Evolutionary conservation across 2,329 filamentous ascomycete genomes (phyloP).

Genomic region (Aspergillus neoniger): DNA sequence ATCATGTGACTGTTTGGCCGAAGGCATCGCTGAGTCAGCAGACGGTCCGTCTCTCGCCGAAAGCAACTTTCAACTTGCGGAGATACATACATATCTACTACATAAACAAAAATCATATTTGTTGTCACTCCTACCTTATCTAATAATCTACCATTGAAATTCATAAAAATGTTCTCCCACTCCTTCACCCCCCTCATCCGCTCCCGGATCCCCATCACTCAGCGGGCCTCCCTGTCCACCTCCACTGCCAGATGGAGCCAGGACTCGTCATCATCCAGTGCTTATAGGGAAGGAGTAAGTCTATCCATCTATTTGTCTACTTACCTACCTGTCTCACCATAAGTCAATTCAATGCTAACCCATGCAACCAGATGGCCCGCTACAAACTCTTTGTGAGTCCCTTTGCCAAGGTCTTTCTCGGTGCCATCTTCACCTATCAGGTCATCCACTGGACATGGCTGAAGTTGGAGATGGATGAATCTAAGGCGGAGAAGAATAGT

Average conservation of each 20-base stretch:
- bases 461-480: conserved; percentile 50
- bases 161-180: background rate
- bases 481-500: conserved; percentile 46
- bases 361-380: conserved; percentile 36
- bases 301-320: background rate
- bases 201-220: conserved; percentile 14
- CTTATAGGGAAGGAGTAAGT: conserved; percentile 35
- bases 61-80: background rate
- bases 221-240: conserved; percentile 4
- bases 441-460: conserved; percentile 51
- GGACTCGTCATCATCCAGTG: conserved; percentile 7
- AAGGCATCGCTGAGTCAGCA: conserved; percentile 19
- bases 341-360: too few species aligned
- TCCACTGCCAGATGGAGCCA: conserved; percentile 4
- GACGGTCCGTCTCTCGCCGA: background rate
- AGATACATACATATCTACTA: background rate
- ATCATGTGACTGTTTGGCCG: conserved; percentile 23
- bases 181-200: background rate
- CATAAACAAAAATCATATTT: too few species aligned
- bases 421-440: conserved; percentile 52
- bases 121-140: too few species aligned
- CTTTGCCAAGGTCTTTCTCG: conserved; percentile 51
- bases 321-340: background rate
- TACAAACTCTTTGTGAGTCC: conserved; percentile 45
- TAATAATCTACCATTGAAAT: too few species aligned